Conservation (phyloP, 176 grass and related monocot genomes). For the Bonia amplexicaulis region DNA sequence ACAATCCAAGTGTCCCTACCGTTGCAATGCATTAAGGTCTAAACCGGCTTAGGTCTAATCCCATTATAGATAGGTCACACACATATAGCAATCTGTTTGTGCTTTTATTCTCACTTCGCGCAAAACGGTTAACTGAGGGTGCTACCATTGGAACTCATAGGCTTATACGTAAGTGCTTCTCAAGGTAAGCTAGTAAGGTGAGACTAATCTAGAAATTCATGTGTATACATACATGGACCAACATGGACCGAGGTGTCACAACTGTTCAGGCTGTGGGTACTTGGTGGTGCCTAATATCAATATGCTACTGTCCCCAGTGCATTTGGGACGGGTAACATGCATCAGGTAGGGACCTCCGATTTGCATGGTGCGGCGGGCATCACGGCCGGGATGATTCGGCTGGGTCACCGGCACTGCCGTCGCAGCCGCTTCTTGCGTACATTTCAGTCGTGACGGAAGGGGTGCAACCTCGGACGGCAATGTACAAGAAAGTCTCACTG, state of each 20-base stretch:
- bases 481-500: neutral
- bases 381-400: neutral
- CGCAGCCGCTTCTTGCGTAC: neutral
- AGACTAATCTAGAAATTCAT: too few species aligned
- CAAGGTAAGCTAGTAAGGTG: too few species aligned
- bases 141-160: too few species aligned
- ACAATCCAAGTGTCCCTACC: neutral
- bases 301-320: neutral
- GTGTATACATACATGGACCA: too few species aligned
- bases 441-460: neutral
- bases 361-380: neutral
- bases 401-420: neutral
- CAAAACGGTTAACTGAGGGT: too few species aligned
- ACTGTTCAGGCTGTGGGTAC: slow-evolving; percentile 14
- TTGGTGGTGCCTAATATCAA: slow-evolving; percentile 23
- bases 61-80: too few species aligned
- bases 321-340: neutral
- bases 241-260: too few species aligned
- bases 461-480: neutral
- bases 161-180: too few species aligned
- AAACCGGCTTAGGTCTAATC: too few species aligned
- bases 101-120: too few species aligned
- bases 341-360: neutral
- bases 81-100: too few species aligned
- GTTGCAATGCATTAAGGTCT: too few species aligned